Evolutionary conservation across 805 yeast species (phyloP).

Genomic region (Candida incommunis): DNA sequence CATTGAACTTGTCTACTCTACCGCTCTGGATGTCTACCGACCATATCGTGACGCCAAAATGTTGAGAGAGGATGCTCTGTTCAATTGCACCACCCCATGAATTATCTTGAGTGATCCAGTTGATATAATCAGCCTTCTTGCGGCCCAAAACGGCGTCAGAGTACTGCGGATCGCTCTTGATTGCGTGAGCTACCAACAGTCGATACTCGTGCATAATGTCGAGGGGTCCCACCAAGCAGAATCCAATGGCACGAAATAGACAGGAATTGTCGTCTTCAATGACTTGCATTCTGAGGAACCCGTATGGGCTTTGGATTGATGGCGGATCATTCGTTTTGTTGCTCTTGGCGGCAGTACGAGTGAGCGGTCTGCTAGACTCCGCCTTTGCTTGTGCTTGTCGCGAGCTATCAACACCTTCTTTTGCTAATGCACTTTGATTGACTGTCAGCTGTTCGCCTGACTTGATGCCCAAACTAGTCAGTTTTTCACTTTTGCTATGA

Average conservation of each 20-base stretch:
- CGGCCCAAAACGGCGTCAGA: conserved; percentile 45
- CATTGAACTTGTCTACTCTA: conserved; percentile 39
- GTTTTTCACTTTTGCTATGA: conserved; percentile 10
- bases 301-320: conserved; percentile 12
- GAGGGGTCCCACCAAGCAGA: conserved; percentile 31
- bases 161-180: conserved; percentile 32
- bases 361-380: neutral
- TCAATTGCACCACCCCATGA: conserved; percentile 85
- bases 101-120: conserved; percentile 45
- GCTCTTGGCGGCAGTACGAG: conserved; percentile 7
- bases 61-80: conserved; percentile 42
- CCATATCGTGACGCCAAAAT: conserved; percentile 36
- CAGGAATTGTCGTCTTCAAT: conserved; percentile 74
- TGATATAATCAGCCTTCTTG: conserved; percentile 31
- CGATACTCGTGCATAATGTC: conserved; percentile 37
- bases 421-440: conserved; percentile 12
- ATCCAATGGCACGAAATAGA: conserved; percentile 50
- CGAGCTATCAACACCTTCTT: neutral
- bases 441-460: conserved; percentile 47
- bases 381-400: neutral
- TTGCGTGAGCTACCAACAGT: conserved; percentile 33
- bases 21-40: conserved; percentile 55
- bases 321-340: conserved; percentile 3
- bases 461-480: conserved; percentile 33
- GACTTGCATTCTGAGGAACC: conserved; percentile 34